These are phyloP conservation scores for Solanum pinnatisectum DNA, from an alignment of 257 asterid genomes.

Conservation along the genomic window DNA sequence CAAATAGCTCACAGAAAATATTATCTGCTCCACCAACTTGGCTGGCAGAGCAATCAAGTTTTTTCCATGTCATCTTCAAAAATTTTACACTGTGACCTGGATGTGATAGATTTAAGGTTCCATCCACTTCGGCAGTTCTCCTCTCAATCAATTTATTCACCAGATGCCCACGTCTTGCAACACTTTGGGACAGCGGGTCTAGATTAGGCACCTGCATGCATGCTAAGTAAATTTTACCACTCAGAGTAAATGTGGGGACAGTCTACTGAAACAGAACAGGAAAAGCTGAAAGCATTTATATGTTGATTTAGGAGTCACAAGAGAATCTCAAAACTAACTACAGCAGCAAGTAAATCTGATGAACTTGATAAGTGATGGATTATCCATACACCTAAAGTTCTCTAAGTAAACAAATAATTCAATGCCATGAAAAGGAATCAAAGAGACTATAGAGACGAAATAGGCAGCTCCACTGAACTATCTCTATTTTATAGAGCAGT, in stretches of 20 bases:
- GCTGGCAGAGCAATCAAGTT: slow-evolving; percentile 39
- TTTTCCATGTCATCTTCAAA: slow-evolving; percentile 81
- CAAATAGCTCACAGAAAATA: slow-evolving; percentile 59
- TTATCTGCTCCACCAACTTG: slow-evolving; percentile 79
- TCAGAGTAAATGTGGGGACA: slow-evolving; percentile 39
- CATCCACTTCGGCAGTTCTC: slow-evolving; percentile 19
- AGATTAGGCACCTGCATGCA: slow-evolving; percentile 77
- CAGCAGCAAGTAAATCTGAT: background rate
- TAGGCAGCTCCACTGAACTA: background rate
- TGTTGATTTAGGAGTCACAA: background rate
- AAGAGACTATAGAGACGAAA: background rate
- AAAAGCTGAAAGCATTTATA: background rate
- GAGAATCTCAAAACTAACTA: background rate
- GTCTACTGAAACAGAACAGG: background rate
- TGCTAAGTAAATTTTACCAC: slow-evolving; percentile 84
- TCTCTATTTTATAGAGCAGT: slow-evolving; percentile 16
- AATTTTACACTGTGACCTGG: slow-evolving; percentile 24
- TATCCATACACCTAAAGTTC: background rate
- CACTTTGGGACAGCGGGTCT: slow-evolving; percentile 44
- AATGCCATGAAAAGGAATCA: background rate
- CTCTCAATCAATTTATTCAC: slow-evolving; percentile 33
- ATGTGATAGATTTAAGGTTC: slow-evolving; percentile 18
- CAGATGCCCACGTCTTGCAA: slow-evolving; percentile 26
- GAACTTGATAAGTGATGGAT: background rate
- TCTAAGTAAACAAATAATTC: background rate